Percentiles rank a stretch among this genome's conserved stretches.
Conservation (phyloP, 2,329 filamentous ascomycete genomes). For the Pyrenophora tritici-repentis region DNA sequence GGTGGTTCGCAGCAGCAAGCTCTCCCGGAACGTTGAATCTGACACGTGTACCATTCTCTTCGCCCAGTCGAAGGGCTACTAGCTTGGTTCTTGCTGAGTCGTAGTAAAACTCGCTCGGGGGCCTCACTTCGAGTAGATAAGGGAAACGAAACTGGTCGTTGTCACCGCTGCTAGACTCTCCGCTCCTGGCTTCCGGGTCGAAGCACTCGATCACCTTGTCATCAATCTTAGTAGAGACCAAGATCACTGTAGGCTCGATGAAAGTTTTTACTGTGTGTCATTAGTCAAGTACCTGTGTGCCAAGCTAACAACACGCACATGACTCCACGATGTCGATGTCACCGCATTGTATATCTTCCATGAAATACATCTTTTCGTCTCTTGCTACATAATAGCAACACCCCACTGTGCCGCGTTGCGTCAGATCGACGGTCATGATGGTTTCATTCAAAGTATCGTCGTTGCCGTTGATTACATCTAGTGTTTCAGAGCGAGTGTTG, state of each 20-base stretch:
- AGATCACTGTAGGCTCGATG: slow-evolving; percentile 64
- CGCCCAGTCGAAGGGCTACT: slow-evolving; percentile 60
- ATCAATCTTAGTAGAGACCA: slow-evolving; percentile 62
- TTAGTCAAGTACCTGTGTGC: background rate
- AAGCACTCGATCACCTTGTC: slow-evolving; percentile 54
- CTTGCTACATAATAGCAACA: slow-evolving; percentile 80
- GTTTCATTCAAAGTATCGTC: slow-evolving; percentile 68
- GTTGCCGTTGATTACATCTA: slow-evolving; percentile 35
- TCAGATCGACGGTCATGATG: slow-evolving; percentile 80
- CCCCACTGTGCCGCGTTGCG: slow-evolving; percentile 71
- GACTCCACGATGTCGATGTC: slow-evolving; percentile 64
- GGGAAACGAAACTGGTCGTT: slow-evolving; percentile 59
- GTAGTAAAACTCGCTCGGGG: slow-evolving; percentile 73
- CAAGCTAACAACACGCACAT: slow-evolving; percentile 38
- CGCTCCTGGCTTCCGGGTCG: slow-evolving; percentile 49
- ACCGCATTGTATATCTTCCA: slow-evolving; percentile 75
- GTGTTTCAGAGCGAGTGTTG: slow-evolving; percentile 7
- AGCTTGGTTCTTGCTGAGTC: slow-evolving; percentile 70
- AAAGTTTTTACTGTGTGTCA: slow-evolving; percentile 60
- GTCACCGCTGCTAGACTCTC: slow-evolving; percentile 36
- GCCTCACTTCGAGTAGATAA: slow-evolving; percentile 69
- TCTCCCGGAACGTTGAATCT: slow-evolving; percentile 68
- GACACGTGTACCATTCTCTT: slow-evolving; percentile 54
- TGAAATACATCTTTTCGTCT: slow-evolving; percentile 72
- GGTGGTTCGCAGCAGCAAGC: slow-evolving; percentile 41